Conservation (phyloP, 73 alveolate genomes). For the Paramecium bursaria region DNA sequence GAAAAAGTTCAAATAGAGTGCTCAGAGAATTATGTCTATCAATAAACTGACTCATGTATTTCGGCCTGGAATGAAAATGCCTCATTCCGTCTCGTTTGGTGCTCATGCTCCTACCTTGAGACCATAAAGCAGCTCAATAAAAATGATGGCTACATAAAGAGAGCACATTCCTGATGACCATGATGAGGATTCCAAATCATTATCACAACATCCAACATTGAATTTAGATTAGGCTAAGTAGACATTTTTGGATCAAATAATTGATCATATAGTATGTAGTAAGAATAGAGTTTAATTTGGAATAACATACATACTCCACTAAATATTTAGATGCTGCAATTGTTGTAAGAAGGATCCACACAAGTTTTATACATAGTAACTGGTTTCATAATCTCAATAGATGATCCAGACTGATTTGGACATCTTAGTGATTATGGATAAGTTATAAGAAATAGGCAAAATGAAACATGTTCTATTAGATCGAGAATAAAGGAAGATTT, state of each 20-base stretch:
- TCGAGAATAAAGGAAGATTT: constrained; percentile 33
- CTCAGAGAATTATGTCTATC: background rate
- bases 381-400: background rate
- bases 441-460: constrained; percentile 62
- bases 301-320: background rate
- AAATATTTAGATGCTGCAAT: background rate
- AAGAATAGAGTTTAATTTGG: constrained; percentile 12
- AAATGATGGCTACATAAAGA: too few relatives aligned
- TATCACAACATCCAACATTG: too few relatives aligned
- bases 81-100: too few relatives aligned
- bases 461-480: constrained; percentile 50
- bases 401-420: constrained; percentile 58
- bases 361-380: background rate
- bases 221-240: constrained; percentile 15
- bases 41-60: constrained; percentile 5
- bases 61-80: too few relatives aligned
- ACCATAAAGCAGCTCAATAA: too few relatives aligned
- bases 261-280: background rate
- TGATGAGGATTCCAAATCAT: too few relatives aligned
- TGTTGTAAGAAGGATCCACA: background rate
- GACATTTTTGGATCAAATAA: constrained; percentile 19
- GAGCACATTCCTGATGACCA: too few relatives aligned
- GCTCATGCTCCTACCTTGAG: too few relatives aligned
- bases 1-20: background rate
- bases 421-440: constrained; percentile 53